phyloP scores from a whole-genome alignment of 257 asterid genomes.

The Solanum ossicruentum region DNA sequence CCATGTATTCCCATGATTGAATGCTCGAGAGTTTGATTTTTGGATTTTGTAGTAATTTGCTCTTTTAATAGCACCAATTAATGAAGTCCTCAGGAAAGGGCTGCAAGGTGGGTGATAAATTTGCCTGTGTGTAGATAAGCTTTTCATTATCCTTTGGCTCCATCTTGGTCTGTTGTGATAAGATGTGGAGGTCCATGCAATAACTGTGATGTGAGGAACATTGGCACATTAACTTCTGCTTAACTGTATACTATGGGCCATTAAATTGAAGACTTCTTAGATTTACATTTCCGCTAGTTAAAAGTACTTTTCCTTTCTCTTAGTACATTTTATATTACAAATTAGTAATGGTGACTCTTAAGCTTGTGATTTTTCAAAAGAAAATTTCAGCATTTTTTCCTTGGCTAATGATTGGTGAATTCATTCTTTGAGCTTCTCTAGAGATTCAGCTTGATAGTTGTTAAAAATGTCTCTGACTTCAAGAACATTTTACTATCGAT shows the following conservation, averaged over 20 bases:
- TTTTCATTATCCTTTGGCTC: neutral
- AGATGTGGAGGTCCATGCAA: neutral
- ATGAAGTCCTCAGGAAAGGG: neutral
- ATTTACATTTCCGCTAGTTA: neutral
- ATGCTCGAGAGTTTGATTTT: neutral
- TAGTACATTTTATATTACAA: neutral
- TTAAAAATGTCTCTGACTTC: neutral
- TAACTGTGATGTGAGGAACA: neutral
- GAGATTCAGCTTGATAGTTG: neutral
- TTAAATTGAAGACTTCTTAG: neutral
- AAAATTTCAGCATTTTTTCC: neutral
- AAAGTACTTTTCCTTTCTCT: neutral
- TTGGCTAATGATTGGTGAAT: neutral
- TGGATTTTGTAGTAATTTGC: neutral
- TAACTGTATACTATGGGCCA: neutral
- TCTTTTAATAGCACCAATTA: neutral
- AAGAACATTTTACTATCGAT: neutral
- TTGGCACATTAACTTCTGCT: neutral
- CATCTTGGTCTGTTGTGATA: neutral
- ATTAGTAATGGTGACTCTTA: neutral
- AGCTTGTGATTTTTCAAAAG: neutral
- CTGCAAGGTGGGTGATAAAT: neutral
- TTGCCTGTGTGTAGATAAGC: neutral
- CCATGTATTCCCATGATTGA: neutral
- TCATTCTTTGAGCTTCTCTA: neutral